Evolutionary conservation across 2,329 filamentous ascomycete genomes (phyloP).

Genomic region (Pseudopithomyces chartarum): DNA sequence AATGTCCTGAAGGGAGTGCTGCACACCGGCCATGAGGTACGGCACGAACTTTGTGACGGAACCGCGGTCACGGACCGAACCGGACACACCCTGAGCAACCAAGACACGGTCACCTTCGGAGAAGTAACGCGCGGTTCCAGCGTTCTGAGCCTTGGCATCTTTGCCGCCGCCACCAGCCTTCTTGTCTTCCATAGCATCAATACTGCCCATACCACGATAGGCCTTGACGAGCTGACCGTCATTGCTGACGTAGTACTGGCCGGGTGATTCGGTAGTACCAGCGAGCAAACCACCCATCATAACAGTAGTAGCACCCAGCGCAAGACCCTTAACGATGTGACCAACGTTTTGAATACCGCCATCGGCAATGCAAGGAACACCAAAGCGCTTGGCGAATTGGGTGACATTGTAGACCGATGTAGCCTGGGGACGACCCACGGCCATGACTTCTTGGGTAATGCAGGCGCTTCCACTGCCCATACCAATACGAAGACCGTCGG

Average conservation of each 20-base stretch:
- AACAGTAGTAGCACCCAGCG: constrained; percentile 90
- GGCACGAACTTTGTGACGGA: constrained; percentile 95
- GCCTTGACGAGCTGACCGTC: constrained; percentile 99
- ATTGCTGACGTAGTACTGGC: constrained; percentile 92
- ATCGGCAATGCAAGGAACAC: constrained; percentile 96
- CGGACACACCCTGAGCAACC: constrained; percentile 95
- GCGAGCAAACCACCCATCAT: constrained; percentile 99
- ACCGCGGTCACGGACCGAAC: constrained; percentile 78
- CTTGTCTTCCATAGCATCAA: constrained; percentile 99
- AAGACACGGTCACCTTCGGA: constrained; percentile 94
- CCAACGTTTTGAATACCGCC: constrained; percentile 98
- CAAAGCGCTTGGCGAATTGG: constrained; percentile 87
- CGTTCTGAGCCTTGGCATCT: constrained; percentile 76
- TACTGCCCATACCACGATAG: constrained; percentile 98
- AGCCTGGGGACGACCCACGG: constrained; percentile 93
- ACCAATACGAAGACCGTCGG: constrained; percentile 94
- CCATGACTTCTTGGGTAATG: constrained; percentile 99
- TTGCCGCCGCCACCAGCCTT: constrained; percentile 79
- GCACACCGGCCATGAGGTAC: constrained; percentile 91
- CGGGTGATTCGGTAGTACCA: constrained; percentile 95
- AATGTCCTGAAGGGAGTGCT: constrained; percentile 97
- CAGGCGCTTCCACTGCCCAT: constrained; percentile 99
- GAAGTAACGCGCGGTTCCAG: constrained; percentile 97
- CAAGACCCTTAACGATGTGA: constrained; percentile 97
- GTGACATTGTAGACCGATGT: constrained; percentile 90